Evolutionary conservation across 352 stramenopile genomes (phyloP), one percentile per base, ranked within the genome.

Genomic region (Globisporangium spinosum): DNA sequence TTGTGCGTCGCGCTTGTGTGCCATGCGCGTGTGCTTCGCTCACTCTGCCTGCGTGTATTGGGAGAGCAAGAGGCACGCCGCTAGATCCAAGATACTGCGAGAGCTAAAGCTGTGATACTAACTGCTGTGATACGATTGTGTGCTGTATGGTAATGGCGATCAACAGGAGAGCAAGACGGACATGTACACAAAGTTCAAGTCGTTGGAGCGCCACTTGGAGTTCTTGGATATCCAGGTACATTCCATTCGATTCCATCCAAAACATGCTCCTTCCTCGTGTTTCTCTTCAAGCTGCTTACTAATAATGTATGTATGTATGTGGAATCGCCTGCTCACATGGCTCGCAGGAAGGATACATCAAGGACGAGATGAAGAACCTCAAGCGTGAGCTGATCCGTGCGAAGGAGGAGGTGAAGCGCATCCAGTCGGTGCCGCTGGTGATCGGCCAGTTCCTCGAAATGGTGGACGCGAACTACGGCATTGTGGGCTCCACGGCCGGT

Each of bases 391-490:
- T 99, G 32, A 98, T 99, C 69, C 96, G 98, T 35, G 98, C 98
- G 40, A 99, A 99, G 79, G 98, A 99, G 69, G 96, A 99, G 66
- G 98, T 99, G 59, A 99, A 98, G 70, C 92, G 98, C 57, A 99
- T 99, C 75, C 97, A 99, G 89, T 98, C 91, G n/a, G 98, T 99
- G 54, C 98, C 98, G 45, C 85, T 99, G 6, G 98, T 99, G 8
- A 99, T 99, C 69, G 98, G 98, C n/a, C 98, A 99, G 83, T 99
- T 99, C 74, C 97, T 99, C 57, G 98, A 99, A 83, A 99, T 99
- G 97, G 98, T 99, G 71, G 98, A 99, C 80, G 94, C 97, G 64
- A 98, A 99, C 83, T 99, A 99, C 76, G 98, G 97, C 63, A 99
- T 99, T 72, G 96, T 99, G 22, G 89, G 90, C 60, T 98, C 89